Base-by-base conservation (phyloP, 192 early-diverging fungal genomes). In the Coemansia sp. region DNA sequence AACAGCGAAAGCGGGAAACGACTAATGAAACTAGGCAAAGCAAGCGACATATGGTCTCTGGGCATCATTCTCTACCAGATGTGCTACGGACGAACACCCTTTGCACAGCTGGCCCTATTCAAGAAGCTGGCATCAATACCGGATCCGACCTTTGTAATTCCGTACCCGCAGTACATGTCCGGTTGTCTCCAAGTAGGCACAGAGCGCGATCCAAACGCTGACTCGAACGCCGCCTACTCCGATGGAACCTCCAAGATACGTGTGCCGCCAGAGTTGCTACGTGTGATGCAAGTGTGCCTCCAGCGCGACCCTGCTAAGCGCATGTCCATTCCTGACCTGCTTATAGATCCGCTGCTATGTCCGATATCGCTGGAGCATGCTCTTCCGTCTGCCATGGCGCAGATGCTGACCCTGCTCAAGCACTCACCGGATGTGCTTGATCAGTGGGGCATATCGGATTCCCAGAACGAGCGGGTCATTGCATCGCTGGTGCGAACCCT, bases 1-100 rank as follows among this genome's bases (percentile, higher is more conserved):
- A 84, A 76, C 43, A 64, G 59, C 3, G 73, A 80, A 7, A 54
- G 46, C 49, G 71, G 76, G 1, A 43, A 59, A 45, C 74, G 77
- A 56, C 16, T 82, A 59, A 75, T 78, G 77, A 76, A 94, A 85
- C 79, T 94, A 15, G 94, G 94, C 6, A 80, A 90, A 0, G 74
- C 95, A 0, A 90, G 88, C 58, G 96, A 98, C 69, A 90, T 98
- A 3, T 93, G 96, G 96, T 94, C 93, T 0, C 76, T 96, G 9
- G 95, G 95, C 13, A 95, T 94, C 60, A 98, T 98, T 40, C 69
- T 97, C 18, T 98, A 97, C 74, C 91, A 94, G 63, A 89, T 98
- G 84, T 86, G 93, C 8, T 97, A 96, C 66, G 91, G 91, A 0
- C 81, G 82, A 8, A 88, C 94, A 6, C 96, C 95, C 9, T 98